Percentiles rank a stretch among this genome's conserved stretches.
Evolutionary conservation across 352 stramenopile genomes (phyloP).

Genomic region (Pythium vanterpoolii): DNA sequence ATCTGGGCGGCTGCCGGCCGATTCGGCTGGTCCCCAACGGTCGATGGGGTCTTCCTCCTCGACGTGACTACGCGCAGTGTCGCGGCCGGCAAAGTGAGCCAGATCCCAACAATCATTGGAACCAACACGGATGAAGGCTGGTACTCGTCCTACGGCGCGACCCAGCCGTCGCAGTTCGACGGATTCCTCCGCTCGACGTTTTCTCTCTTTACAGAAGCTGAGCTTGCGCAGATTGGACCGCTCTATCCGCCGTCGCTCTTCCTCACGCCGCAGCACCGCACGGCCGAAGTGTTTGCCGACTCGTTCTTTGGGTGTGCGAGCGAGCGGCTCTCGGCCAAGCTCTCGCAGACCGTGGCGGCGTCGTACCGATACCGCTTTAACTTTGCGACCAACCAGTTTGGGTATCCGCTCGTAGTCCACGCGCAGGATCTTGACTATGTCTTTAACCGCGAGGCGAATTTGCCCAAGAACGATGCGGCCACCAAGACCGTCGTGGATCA

Average conservation of each 20-base stretch:
- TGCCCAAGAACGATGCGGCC: not conserved
- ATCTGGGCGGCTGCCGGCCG: not conserved
- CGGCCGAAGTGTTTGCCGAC: constrained; percentile 1
- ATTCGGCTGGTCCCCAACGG: not conserved
- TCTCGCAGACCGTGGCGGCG: not conserved
- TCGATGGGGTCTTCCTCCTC: not conserved
- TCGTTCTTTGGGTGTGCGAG: not conserved
- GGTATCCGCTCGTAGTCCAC: constrained; percentile 3
- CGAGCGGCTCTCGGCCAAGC: not conserved
- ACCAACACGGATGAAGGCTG: constrained; percentile 18
- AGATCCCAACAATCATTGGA: constrained; percentile 12
- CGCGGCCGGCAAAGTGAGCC: constrained; percentile 4
- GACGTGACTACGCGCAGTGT: not conserved
- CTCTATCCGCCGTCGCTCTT: constrained; percentile 3
- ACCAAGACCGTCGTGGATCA: not conserved
- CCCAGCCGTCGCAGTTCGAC: constrained; percentile 4
- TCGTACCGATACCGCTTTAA: constrained; percentile 21
- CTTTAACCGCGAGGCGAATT: not conserved
- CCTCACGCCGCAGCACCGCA: constrained; percentile 4
- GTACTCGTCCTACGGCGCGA: not conserved
- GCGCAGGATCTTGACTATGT: constrained; percentile 8
- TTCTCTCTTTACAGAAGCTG: not conserved
- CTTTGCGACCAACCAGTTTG: not conserved
- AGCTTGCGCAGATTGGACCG: not conserved
- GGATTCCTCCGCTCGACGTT: not conserved